phyloP scores from a whole-genome alignment of 176 grass and related monocot genomes.

The bread wheat (Triticum aestivum) region IWGSC_CS_RefSeq_v2.1 NC_057796.1:206145721-206146220 shows the following conservation, averaged over 20 bases:
- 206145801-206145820: background rate
- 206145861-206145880: background rate
- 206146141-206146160: background rate
- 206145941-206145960: background rate
- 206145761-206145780: background rate
- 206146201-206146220: background rate
- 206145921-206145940: background rate
- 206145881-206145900: too few species aligned
- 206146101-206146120: background rate
- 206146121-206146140: background rate
- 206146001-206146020: too few species aligned
- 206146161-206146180: too few species aligned
- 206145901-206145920: background rate
- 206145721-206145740: background rate
- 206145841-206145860: background rate
- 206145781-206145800: background rate
- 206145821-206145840: background rate
- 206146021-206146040: too few species aligned
- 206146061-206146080: too few species aligned
- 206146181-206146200: too few species aligned
- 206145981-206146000: background rate
- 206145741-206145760: background rate
- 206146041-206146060: too few species aligned
- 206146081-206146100: background rate
- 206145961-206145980: background rate